Percentiles rank a stretch among this genome's conserved stretches.
Evolutionary conservation across 345 rosid species (phyloP).

Genomic region (Camelina laxa): DNA sequence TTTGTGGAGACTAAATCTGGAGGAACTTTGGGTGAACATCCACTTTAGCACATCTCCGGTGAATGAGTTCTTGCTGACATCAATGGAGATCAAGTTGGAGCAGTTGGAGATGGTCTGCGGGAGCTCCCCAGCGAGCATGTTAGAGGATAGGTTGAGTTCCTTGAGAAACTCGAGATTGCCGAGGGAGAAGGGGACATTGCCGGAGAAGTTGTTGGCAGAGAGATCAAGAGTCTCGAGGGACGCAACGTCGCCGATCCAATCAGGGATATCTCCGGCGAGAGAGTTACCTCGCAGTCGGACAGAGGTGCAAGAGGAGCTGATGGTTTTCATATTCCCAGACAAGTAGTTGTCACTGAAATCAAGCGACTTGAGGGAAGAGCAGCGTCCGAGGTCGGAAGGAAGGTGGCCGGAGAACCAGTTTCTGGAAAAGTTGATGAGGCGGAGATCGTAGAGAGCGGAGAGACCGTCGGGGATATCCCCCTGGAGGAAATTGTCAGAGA

Average conservation of each 20-base stretch:
- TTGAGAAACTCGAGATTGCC: constrained; percentile 67
- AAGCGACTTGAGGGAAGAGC: constrained; percentile 54
- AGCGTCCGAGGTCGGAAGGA: constrained; percentile 70
- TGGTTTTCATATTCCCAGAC: constrained; percentile 62
- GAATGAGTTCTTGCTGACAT: constrained; percentile 73
- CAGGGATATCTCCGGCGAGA: constrained; percentile 64
- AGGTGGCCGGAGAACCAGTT: constrained; percentile 68
- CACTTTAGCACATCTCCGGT: constrained; percentile 66
- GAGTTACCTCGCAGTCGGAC: constrained; percentile 62
- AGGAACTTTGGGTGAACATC: constrained; percentile 52
- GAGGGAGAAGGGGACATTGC: constrained; percentile 56
- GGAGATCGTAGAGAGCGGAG: constrained; percentile 61
- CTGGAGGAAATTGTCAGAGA: constrained; percentile 67
- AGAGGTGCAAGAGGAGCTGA: constrained; percentile 55
- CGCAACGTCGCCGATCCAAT: constrained; percentile 72
- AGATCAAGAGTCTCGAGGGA: constrained; percentile 77
- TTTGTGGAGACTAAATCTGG: constrained; percentile 46
- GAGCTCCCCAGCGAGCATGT: constrained; percentile 62
- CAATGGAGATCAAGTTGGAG: constrained; percentile 57
- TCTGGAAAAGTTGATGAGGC: constrained; percentile 51
- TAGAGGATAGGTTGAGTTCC: constrained; percentile 70
- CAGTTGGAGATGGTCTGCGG: constrained; percentile 70
- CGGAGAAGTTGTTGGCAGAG: constrained; percentile 71
- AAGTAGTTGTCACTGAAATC: constrained; percentile 74
- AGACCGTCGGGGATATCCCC: constrained; percentile 68